These are phyloP conservation scores for Paramyrothecium roridum DNA, from an alignment of 2,329 filamentous ascomycete genomes.

Conservation along the genomic window DNA sequence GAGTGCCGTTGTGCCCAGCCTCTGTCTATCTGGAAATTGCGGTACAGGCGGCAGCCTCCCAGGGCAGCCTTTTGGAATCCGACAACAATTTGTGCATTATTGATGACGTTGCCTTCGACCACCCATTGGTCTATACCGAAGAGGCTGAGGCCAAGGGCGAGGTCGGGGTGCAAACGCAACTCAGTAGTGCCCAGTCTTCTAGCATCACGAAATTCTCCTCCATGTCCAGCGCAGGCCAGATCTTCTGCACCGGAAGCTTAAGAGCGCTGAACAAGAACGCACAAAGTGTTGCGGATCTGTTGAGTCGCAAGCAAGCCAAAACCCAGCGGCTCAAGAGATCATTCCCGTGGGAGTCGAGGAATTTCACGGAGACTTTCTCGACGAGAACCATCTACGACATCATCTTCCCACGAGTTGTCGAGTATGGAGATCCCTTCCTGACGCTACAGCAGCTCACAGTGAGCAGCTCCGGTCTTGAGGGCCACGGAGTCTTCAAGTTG, in stretches of 20 bases:
- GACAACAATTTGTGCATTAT: background rate
- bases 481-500: background rate
- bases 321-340: slow-evolving; percentile 1
- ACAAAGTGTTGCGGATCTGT: background rate
- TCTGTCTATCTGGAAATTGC: slow-evolving; percentile 18
- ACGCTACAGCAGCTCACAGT: slow-evolving; percentile 20
- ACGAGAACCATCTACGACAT: slow-evolving; percentile 20
- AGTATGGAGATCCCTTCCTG: slow-evolving; percentile 18
- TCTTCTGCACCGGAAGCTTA: background rate
- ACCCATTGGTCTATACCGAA: background rate
- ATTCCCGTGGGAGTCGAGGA: background rate
- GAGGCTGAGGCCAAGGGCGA: background rate
- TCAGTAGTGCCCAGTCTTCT: background rate
- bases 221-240: background rate
- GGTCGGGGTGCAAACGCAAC: background rate
- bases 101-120: background rate
- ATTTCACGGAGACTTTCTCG: slow-evolving; percentile 15
- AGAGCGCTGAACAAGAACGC: background rate
- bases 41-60: slow-evolving; percentile 10
- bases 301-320: background rate
- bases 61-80: background rate
- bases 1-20: slow-evolving; percentile 15
- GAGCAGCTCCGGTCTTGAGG: slow-evolving; percentile 13
- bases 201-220: background rate
- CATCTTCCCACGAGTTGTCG: slow-evolving; percentile 26